Evolutionary conservation across 768 basidiomycete genomes (phyloP).

Genomic region (Xerocomellus dryophilus): DNA sequence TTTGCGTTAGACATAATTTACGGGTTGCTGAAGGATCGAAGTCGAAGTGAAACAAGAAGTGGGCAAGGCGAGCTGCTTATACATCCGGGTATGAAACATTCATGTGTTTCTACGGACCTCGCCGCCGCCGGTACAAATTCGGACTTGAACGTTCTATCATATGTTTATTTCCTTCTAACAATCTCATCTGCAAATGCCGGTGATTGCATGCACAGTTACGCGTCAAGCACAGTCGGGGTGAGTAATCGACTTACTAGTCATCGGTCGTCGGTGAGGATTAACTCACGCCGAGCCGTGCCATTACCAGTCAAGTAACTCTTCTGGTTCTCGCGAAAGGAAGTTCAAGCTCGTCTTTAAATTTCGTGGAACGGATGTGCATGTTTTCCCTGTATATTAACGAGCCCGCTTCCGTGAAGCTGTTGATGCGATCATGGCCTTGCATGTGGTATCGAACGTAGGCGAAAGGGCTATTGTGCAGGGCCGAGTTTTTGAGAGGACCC

Average conservation of each 20-base stretch:
- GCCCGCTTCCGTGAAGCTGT: no score
- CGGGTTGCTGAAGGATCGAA: neutral
- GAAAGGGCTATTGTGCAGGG: constrained; percentile 18
- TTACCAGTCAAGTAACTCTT: no score
- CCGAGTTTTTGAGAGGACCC: constrained; percentile 23
- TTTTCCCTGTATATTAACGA: no score
- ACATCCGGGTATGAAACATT: constrained; percentile 10
- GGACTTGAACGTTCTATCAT: neutral
- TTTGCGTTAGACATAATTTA: constrained; percentile 39
- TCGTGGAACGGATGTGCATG: no score
- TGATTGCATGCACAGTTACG: neutral
- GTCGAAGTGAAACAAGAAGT: neutral
- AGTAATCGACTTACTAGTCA: neutral
- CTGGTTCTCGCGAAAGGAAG: no score
- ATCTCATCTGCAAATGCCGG: neutral
- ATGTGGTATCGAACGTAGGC: neutral
- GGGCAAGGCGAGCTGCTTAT: constrained; percentile 12
- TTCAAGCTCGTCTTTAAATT: no score
- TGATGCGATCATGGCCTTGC: constrained; percentile 16
- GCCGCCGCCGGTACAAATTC: neutral
- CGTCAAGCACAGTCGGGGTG: neutral
- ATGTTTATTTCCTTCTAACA: neutral
- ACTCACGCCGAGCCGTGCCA: no score
- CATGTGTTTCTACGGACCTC: constrained; percentile 24
- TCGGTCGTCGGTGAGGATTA: neutral